These are phyloP conservation scores for Lippia alba DNA, from an alignment of 305 asterid species.

Conservation along the genomic window DNA sequence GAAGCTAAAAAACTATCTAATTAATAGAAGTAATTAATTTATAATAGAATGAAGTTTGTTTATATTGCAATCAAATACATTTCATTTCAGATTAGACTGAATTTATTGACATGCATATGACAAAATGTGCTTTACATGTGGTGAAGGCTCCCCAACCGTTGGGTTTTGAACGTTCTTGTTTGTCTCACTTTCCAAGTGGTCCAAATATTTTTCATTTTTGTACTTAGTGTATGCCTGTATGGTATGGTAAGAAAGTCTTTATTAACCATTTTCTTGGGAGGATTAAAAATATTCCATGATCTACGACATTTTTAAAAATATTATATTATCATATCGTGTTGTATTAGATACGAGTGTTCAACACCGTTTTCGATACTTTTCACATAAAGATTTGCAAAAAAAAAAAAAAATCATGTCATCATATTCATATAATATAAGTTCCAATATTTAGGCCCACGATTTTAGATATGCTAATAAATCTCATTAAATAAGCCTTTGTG, in stretches of 20 bases:
- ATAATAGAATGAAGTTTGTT: too few relatives aligned
- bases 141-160: slow-evolving; percentile 31
- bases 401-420: too few relatives aligned
- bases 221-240: not conserved
- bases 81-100: not conserved
- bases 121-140: not conserved
- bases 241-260: not conserved
- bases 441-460: slow-evolving; percentile 18
- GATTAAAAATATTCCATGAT: not conserved
- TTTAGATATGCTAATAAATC: not conserved
- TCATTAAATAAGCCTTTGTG: not conserved
- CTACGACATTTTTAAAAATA: too few relatives aligned
- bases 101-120: not conserved
- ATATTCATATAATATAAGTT: too few relatives aligned
- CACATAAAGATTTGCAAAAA: too few relatives aligned
- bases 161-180: slow-evolving; percentile 21
- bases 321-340: too few relatives aligned
- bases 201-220: not conserved
- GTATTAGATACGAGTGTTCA: too few relatives aligned
- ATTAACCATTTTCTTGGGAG: slow-evolving; percentile 2
- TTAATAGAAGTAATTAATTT: too few relatives aligned
- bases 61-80: too few relatives aligned
- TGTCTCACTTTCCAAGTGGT: slow-evolving; percentile 24
- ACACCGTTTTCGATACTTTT: too few relatives aligned
- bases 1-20: too few relatives aligned